Percentiles rank a stretch among this genome's conserved stretches.
Evolutionary conservation across 2,329 filamentous ascomycete species (phyloP).

Genomic region (Xylaria sp.): DNA sequence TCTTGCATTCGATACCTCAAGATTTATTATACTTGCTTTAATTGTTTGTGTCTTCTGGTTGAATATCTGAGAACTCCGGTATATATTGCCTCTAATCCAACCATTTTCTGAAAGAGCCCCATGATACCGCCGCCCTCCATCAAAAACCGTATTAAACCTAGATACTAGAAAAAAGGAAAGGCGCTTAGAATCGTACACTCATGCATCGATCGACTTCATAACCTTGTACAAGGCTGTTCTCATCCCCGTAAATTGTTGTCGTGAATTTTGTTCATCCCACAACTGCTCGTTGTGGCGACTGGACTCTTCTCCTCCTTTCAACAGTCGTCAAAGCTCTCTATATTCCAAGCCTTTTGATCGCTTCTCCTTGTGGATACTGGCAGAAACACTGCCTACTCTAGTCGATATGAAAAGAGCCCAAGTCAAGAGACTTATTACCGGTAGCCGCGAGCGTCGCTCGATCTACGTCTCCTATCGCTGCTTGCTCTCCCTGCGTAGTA

Average conservation of each 20-base stretch:
- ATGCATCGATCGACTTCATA: conserved; percentile 1
- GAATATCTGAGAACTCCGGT: not conserved
- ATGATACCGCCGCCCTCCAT: not conserved
- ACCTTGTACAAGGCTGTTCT: not conserved
- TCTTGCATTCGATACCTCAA: too few species aligned
- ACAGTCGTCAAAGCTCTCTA: too few species aligned
- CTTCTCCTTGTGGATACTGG: not conserved
- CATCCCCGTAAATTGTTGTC: too few species aligned
- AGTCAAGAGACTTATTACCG: conserved; percentile 19
- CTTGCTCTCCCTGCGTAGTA: conserved; percentile 28
- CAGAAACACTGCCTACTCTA: not conserved
- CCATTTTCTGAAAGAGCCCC: not conserved
- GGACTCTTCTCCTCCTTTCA: not conserved
- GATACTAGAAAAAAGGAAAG: not conserved
- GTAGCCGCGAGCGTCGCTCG: conserved; percentile 33
- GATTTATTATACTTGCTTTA: too few species aligned
- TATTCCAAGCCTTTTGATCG: not conserved
- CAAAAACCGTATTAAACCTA: not conserved
- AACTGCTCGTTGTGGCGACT: not conserved
- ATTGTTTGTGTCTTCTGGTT: not conserved
- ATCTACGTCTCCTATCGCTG: conserved; percentile 31
- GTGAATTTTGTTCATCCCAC: not conserved
- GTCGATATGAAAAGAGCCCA: not conserved
- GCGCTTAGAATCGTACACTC: not conserved
- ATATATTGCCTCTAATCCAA: not conserved